Conservation (phyloP, 2,329 filamentous ascomycete genomes). For the Xylaria sp. region DNA sequence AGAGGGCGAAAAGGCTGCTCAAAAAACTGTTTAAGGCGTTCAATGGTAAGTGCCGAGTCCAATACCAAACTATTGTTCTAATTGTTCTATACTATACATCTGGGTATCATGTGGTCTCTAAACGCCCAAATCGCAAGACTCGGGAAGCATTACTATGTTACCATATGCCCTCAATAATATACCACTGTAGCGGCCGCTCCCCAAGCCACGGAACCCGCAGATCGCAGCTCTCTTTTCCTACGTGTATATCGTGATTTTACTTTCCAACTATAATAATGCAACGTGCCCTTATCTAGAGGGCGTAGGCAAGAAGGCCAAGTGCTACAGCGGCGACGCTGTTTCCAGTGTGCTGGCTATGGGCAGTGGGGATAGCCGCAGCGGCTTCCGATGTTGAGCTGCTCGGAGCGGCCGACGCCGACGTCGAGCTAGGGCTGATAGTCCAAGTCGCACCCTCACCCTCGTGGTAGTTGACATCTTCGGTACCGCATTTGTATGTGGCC, state of each 20-base stretch:
- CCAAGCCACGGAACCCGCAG: background rate
- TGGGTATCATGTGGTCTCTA: constrained; percentile 1
- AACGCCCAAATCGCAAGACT: constrained; percentile 1
- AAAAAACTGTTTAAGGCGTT: constrained; percentile 15
- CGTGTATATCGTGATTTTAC: background rate
- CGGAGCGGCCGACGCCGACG: constrained; percentile 19
- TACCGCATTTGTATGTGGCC: constrained; percentile 56
- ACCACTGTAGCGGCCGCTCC: background rate
- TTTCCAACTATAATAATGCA: constrained; percentile 7
- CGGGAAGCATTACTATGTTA: constrained; percentile 1
- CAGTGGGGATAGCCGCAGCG: constrained; percentile 36
- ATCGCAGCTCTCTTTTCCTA: background rate
- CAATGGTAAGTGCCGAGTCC: constrained; percentile 7
- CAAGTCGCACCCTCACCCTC: constrained; percentile 35
- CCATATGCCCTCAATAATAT: background rate
- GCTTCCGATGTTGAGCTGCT: constrained; percentile 35
- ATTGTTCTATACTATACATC: constrained; percentile 12
- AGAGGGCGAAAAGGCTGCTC: constrained; percentile 15
- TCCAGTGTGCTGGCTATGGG: constrained; percentile 44
- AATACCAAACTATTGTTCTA: constrained; percentile 21
- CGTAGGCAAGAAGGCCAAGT: constrained; percentile 58
- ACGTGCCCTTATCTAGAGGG: constrained; percentile 48
- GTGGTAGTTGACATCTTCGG: constrained; percentile 47
- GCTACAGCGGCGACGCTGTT: constrained; percentile 57
- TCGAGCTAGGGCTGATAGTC: constrained; percentile 38